These are phyloP conservation scores for Sequoia sempervirens DNA, from an alignment of 75 land plant species.

Conservation along the genomic window DNA sequence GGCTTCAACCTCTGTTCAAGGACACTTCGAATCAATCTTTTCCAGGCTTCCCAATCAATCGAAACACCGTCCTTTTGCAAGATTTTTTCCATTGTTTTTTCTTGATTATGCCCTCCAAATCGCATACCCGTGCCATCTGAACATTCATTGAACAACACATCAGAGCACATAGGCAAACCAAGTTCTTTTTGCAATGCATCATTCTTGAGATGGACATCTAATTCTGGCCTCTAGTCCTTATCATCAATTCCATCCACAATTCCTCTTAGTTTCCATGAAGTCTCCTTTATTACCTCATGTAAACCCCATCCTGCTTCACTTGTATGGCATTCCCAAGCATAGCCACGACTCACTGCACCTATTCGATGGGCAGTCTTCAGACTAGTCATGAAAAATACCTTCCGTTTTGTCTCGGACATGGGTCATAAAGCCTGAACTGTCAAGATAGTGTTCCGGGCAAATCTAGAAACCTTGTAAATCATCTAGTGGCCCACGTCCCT, in stretches of 20 bases:
- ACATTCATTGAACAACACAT: constrained; percentile 85
- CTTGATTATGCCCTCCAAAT: too few relatives aligned
- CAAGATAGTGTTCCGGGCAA: constrained; percentile 70
- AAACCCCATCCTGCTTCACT: constrained; percentile 93
- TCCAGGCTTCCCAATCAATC: too few relatives aligned
- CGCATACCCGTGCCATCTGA: too few relatives aligned
- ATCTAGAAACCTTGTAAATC: constrained; percentile 60
- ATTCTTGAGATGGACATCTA: constrained; percentile 51
- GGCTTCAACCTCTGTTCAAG: too few relatives aligned
- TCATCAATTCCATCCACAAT: constrained; percentile 97
- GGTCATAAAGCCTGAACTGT: constrained; percentile 72
- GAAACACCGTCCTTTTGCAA: too few relatives aligned
- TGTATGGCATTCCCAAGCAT: constrained; percentile 91
- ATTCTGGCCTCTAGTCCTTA: constrained; percentile 78
- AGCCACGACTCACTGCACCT: constrained; percentile 89
- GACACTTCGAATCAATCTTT: too few relatives aligned
- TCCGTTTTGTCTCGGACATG: constrained; percentile 83
- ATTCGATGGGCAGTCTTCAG: constrained; percentile 79
- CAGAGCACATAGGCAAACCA: constrained; percentile 62
- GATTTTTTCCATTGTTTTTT: too few relatives aligned
- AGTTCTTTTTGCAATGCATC: constrained; percentile 93
- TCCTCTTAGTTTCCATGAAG: constrained; percentile 82
- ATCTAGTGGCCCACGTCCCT: constrained; percentile 94
- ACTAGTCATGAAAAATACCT: constrained; percentile 87
- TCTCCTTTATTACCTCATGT: constrained; percentile 66